A percentile compares a stretch with the other conserved stretches of the same genome.
Evolutionary conservation across 2,329 filamentous ascomycete genomes (phyloP).

Genomic region (Xylariaceae sp.): DNA sequence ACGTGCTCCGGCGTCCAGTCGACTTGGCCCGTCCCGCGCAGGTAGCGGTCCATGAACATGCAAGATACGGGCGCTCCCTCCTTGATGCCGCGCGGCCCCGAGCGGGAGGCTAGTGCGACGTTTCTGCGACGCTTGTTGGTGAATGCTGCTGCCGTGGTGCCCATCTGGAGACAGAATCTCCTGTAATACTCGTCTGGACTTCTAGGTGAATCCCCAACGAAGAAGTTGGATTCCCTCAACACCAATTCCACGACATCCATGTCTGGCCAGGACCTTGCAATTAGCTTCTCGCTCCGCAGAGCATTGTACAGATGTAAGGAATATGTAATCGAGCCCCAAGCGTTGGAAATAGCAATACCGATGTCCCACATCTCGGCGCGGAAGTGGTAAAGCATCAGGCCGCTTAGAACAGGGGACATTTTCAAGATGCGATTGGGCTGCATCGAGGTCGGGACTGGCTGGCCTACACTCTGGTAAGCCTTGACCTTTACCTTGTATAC

Average conservation of each 20-base stretch:
- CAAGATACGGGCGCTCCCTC: slow-evolving; percentile 36
- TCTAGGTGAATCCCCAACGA: slow-evolving; percentile 40
- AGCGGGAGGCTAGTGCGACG: slow-evolving; percentile 27
- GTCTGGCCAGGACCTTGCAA: slow-evolving; percentile 41
- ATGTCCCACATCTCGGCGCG: slow-evolving; percentile 37
- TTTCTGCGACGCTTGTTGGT: slow-evolving; percentile 26
- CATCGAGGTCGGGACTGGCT: not conserved
- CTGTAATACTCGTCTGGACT: slow-evolving; percentile 39
- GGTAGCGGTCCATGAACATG: slow-evolving; percentile 43
- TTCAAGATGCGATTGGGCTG: slow-evolving; percentile 36
- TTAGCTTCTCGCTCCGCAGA: slow-evolving; percentile 33
- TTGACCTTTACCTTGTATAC: slow-evolving; percentile 20
- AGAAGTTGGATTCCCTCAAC: slow-evolving; percentile 40
- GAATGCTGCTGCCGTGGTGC: slow-evolving; percentile 38
- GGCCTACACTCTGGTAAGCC: not conserved
- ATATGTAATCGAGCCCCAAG: slow-evolving; percentile 44
- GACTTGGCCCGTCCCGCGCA: slow-evolving; percentile 24
- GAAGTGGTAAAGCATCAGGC: slow-evolving; percentile 41
- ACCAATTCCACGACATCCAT: slow-evolving; percentile 41
- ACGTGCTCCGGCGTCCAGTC: slow-evolving; percentile 41
- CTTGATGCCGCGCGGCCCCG: slow-evolving; percentile 37
- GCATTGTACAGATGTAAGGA: slow-evolving; percentile 48
- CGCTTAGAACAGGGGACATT: slow-evolving; percentile 43
- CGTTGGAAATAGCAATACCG: slow-evolving; percentile 39
- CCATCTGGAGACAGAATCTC: slow-evolving; percentile 43